Evolutionary conservation across 345 rosid species (phyloP), one percentile per base, ranked within the genome.

Genomic region (Isatis tinctoria): DNA sequence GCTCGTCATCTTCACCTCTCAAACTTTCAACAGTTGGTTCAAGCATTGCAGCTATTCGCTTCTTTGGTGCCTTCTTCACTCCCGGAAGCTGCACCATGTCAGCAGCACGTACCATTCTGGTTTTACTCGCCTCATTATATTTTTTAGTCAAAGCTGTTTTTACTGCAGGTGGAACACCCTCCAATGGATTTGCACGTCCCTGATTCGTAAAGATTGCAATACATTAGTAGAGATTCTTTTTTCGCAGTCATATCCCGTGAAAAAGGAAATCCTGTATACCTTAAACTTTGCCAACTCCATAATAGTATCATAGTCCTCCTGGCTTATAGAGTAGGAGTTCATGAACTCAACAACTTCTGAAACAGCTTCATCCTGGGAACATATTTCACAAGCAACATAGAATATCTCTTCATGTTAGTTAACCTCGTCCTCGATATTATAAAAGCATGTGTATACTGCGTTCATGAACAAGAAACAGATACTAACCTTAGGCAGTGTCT

Each of bases 141-240:
- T 91, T 88, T 81, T 84, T 87, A 0, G 99, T 95, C 80, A 95
- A 61, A 61, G 99, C 96, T 66, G 99, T 79, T 85, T 95, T 95
- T 24, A 92, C 95, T 51, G 91, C 74, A 24, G 97, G 83, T 52
- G 84, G 77, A 62, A 95, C 85, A 72, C 99, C 97, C 60, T 95
- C 97, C 78, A 95, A 57, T 10, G 97, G 99, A 83, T 87, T 87
- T 74, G 79, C 67, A 65, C 75, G 88, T 43, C 93, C 96, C 97
- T 92, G 80, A 82, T 60, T 59, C 54, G 36, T 80, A 30, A 73
- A 18, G 43, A 24, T 51, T 18, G 27, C 57, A 14, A 67, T 22
- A 60, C 53, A 60, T 60, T 41, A 52, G 44, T 14, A n/a, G 64
- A 61, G 13, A 78, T 65, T 35, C 53, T 70, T 26, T 5, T 5